These are phyloP conservation scores for Mycena chlorophos DNA, from an alignment of 768 basidiomycete species.

Conservation along the genomic window DNA sequence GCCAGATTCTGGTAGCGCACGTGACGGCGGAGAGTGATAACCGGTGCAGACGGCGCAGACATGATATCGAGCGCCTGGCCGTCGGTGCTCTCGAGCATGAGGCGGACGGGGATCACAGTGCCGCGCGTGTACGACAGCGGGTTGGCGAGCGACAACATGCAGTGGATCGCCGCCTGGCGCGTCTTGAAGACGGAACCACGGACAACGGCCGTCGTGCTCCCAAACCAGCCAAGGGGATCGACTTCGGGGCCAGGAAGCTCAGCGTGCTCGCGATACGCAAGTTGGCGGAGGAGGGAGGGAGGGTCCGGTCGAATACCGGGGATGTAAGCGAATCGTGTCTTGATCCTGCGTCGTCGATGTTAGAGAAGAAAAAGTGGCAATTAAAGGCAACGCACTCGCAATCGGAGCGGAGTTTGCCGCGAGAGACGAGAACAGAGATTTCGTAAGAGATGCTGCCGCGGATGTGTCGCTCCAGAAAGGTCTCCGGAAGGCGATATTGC, in stretches of 20 bases:
- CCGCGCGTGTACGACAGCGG: slow-evolving; percentile 55
- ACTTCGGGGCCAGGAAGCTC: slow-evolving; percentile 17
- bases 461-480: slow-evolving; percentile 52
- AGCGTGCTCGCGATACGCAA: slow-evolving; percentile 20
- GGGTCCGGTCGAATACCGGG: slow-evolving; percentile 20
- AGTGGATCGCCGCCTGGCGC: slow-evolving; percentile 40
- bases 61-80: slow-evolving; percentile 41
- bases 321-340: slow-evolving; percentile 51
- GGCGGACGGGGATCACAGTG: slow-evolving; percentile 46
- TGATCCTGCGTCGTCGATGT: slow-evolving; percentile 34
- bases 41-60: slow-evolving; percentile 41
- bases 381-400: slow-evolving; percentile 38
- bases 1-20: slow-evolving; percentile 34
- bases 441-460: slow-evolving; percentile 53
- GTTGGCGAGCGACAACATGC: slow-evolving; percentile 48
- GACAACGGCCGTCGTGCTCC: slow-evolving; percentile 39
- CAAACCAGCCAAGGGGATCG: slow-evolving; percentile 54
- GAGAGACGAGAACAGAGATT: slow-evolving; percentile 44
- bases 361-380: background rate
- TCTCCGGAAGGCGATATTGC: slow-evolving; percentile 50
- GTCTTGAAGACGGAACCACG: slow-evolving; percentile 43
- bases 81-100: slow-evolving; percentile 44
- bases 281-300: slow-evolving; percentile 18
- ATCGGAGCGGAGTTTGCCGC: slow-evolving; percentile 50
- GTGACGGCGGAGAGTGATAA: slow-evolving; percentile 30